Base-by-base conservation (phyloP, 179 eudicot genomes). In the Spergularia azorica region DNA sequence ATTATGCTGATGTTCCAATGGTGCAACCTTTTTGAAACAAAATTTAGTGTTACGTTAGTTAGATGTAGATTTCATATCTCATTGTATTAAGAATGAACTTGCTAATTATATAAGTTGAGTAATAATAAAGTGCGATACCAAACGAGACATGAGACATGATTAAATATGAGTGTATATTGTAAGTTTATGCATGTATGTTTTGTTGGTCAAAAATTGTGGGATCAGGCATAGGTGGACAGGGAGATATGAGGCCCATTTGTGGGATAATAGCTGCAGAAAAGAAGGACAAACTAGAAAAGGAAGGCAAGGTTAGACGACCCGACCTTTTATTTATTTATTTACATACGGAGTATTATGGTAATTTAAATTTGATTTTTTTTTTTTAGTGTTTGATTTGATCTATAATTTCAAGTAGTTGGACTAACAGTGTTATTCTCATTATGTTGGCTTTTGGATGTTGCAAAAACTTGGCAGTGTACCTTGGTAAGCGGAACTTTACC, bases 281-380 rank as follows among this genome's bases (percentile, higher is more conserved):
- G 94, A 92, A 75, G 97, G 94, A 26, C 97, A 92, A 76, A 87
- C 94, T 0, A 83, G 97, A 77, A 92, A 92, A 85, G 97, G 97
- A 77, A 88, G 94, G 55, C 97, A 92, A 92, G 97, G 97, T 91
- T 41, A 51, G 75, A 38, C 68, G 75, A 38, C 68, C 62, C 63
- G 32, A 0, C 3, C 3, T 41, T 14, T 32, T 38, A 17, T 55
- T 67, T 20, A 9, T 54, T 32, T 9, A 14, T 3, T 16, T 10
- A 21, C 21, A 21, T 21, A 21, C 21, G 21, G 21, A 21, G 21
- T 21, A 57, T 6, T 56, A 7, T 21, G 17, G 32, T 16, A 38
- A 3, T 16, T 63, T 8, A n/a, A 46, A 20, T 69, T 60, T 15
- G 1, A 1, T 10, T 51, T 11, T 21, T 6, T 14, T n/a, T 58